Evolutionary conservation across 2,329 filamentous ascomycete genomes (phyloP).

Genomic region (Aspergillus phoenicis): DNA sequence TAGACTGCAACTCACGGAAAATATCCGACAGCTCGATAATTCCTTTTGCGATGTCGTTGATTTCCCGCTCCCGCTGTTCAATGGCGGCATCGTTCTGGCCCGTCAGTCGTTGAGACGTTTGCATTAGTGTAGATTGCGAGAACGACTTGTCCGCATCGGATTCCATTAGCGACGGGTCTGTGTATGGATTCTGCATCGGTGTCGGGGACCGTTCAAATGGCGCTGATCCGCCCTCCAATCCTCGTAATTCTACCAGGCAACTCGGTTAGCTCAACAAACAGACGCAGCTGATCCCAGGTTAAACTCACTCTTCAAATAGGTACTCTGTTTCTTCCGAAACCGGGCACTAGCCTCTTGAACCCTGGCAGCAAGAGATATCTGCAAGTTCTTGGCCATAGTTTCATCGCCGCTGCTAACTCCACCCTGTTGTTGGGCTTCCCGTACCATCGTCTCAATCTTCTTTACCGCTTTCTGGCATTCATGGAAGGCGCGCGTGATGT

Average conservation of each 20-base stretch:
- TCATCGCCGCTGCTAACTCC: constrained; percentile 81
- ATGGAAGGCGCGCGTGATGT: constrained; percentile 86
- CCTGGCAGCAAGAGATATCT: constrained; percentile 82
- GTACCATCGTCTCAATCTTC: constrained; percentile 82
- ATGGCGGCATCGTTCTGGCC: constrained; percentile 79
- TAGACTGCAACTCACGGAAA: constrained; percentile 91
- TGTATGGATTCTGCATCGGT: constrained; percentile 65
- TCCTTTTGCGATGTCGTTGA: constrained; percentile 95
- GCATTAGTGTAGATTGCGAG: constrained; percentile 84
- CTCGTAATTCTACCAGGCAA: constrained; percentile 65
- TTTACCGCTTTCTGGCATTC: constrained; percentile 87
- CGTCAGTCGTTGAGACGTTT: constrained; percentile 63
- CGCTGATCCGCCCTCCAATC: constrained; percentile 64
- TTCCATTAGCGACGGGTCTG: constrained; percentile 85
- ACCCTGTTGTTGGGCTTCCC: constrained; percentile 71
- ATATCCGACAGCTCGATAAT: constrained; percentile 97
- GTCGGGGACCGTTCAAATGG: constrained; percentile 55
- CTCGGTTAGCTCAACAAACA: constrained; percentile 16
- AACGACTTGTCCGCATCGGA: constrained; percentile 92
- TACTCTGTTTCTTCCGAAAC: constrained; percentile 96
- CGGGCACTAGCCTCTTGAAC: constrained; percentile 89
- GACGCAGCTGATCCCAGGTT: neutral
- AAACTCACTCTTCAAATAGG: constrained; percentile 82
- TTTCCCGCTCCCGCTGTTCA: constrained; percentile 89
- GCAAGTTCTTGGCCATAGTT: constrained; percentile 93